Evolutionary conservation across 768 basidiomycete species (phyloP).

Genomic region (Panus rudis): DNA sequence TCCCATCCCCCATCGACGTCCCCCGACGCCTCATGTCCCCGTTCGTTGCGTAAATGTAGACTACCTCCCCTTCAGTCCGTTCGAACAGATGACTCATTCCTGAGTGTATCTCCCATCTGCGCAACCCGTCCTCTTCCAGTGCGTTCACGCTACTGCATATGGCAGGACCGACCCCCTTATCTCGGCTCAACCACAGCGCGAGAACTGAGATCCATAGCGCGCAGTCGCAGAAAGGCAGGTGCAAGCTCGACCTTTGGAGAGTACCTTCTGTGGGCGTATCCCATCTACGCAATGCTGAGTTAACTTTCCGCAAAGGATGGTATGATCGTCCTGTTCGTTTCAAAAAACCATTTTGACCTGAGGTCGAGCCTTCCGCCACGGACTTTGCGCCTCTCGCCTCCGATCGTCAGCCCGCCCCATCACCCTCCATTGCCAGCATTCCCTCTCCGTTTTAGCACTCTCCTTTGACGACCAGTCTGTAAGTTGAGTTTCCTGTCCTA

Average conservation of each 20-base stretch:
- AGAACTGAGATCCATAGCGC: neutral
- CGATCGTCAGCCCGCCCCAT: neutral
- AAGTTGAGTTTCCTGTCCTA: no score
- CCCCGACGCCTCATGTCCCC: neutral
- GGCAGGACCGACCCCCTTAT: neutral
- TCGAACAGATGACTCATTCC: neutral
- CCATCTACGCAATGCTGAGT: no score
- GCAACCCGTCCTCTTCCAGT: neutral
- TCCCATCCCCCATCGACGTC: neutral
- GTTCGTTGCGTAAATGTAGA: neutral
- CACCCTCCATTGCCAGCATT: no score
- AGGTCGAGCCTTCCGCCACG: neutral
- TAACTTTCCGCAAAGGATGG: no score
- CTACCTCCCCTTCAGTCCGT: neutral
- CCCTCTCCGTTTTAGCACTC: no score
- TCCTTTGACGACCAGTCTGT: no score
- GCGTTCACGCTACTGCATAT: neutral
- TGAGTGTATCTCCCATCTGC: slow-evolving; percentile 1
- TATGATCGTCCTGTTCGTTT: neutral
- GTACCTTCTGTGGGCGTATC: slow-evolving; percentile 1
- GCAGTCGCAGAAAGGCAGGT: slow-evolving; percentile 3
- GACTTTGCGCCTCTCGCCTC: neutral
- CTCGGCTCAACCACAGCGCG: neutral
- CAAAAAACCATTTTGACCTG: neutral
- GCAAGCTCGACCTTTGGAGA: neutral